Base-by-base conservation (phyloP, 2,329 filamentous ascomycete species). In the Basipetospora chlamydospora region DNA sequence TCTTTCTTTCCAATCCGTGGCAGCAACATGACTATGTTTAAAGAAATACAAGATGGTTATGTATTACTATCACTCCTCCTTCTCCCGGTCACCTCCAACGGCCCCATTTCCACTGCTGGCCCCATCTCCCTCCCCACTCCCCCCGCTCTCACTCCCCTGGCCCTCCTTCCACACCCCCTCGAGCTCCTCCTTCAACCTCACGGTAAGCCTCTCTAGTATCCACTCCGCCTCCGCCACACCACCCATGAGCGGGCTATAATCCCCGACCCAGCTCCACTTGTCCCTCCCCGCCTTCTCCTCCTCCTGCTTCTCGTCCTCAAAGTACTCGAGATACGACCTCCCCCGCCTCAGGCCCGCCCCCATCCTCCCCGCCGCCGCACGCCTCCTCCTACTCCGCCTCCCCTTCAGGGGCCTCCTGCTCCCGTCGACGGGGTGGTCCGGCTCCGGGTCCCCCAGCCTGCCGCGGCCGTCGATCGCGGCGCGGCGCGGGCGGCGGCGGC, bases 181-280 rank as follows among this genome's bases (percentile, higher is more conserved):
- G 2, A 76, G 55, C n/a, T 73, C 47, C 0, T 66, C 68, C 22
- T 69, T 63, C 26, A 87, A 57, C 40, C 58, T 67, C 35, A 62
- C 60, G 41, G 68, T 67, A 35, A 86, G 52, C 41, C 70, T 64
- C 41, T 83, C 74, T 28, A 85, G 52, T 25, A 86, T 72, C 80
- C 80, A 86, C 49, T 83, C 72, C 11, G 73, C 67, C 56, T 86
- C 80, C 39, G 71, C 70, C 47, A 74, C 68, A 33, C 66, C 66
- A 3, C 77, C 71, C 71, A 84, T 77, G 10, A 86, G 60, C 3
- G 80, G 80, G 44, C 74, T 81, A 11, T 70, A 59, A 32, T 72
- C 65, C 0, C 77, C 79, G 2, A 86, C 66, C 81, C 81, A 87
- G 28, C 40, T 43, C 42, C 40, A 43, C 26, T 33, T 29, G 12